These are phyloP conservation scores for Crithidia acanthocephali DNA, from an alignment of 208 protist genomes.

Conservation along the genomic window DNA sequence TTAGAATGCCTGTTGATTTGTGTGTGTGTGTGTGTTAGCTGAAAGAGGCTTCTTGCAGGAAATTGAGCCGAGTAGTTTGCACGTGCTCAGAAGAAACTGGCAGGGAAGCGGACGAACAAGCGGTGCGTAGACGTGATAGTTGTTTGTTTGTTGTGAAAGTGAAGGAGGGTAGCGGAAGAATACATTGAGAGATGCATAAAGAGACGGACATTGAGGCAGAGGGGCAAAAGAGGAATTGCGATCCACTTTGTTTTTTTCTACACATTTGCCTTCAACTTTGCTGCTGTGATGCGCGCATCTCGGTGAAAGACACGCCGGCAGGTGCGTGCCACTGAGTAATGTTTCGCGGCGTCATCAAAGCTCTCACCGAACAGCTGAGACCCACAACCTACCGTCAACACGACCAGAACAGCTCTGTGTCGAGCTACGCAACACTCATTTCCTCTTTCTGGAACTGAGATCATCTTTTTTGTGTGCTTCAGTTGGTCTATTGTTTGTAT, in stretches of 20 bases:
- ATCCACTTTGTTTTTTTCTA: no score
- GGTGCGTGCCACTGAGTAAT: background rate
- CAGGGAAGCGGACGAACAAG: background rate
- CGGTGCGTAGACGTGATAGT: background rate
- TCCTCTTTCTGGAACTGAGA: background rate
- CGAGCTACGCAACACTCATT: background rate
- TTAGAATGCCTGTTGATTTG: background rate
- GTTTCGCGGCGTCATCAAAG: no score
- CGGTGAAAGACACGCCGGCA: background rate
- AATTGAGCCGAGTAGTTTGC: conserved; percentile 7
- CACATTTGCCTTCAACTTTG: no score
- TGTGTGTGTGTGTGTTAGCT: background rate
- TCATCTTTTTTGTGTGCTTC: background rate
- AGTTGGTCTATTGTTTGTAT: background rate
- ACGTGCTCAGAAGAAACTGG: conserved; percentile 2
- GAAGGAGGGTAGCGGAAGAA: no score
- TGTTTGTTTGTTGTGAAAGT: no score
- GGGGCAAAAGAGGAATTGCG: no score
- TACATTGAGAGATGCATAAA: no score
- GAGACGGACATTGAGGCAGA: no score
- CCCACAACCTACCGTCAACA: no score
- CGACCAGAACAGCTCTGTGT: no score
- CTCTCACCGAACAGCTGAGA: no score
- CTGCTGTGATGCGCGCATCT: no score
- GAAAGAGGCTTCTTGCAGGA: background rate